Conservation (phyloP, 225 moss, liverwort and hornwort species). For the Marchantia paleacea region DNA sequence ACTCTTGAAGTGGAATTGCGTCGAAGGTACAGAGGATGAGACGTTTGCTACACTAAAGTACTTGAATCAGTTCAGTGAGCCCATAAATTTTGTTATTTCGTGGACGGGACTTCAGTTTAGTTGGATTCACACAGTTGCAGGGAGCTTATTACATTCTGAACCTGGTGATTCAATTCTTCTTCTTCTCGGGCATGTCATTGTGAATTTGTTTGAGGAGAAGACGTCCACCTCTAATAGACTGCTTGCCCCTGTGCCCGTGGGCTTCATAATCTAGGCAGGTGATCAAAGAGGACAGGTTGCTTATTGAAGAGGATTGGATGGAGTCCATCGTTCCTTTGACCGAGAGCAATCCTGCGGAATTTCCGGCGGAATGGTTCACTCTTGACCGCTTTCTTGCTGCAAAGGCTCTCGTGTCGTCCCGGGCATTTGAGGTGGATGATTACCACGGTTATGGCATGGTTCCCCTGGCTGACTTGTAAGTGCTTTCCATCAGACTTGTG, state of each 20-base stretch:
- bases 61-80: not conserved
- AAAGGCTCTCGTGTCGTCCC: slow-evolving; percentile 67
- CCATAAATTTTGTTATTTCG: not conserved
- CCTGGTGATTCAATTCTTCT: not conserved
- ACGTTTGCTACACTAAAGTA: no score
- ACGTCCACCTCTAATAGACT: slow-evolving; percentile 7
- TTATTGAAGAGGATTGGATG: slow-evolving; percentile 78
- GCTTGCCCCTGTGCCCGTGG: slow-evolving; percentile 19
- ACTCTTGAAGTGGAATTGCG: not conserved
- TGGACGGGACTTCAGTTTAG: not conserved
- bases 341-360: slow-evolving; percentile 48
- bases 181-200: not conserved
- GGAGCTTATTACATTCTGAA: not conserved
- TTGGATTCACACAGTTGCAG: not conserved
- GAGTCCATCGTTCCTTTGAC: slow-evolving; percentile 59
- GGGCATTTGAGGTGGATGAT: slow-evolving; percentile 84
- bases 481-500: slow-evolving; percentile 6
- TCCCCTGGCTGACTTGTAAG: slow-evolving; percentile 91
- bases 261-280: slow-evolving; percentile 55
- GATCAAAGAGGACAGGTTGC: slow-evolving; percentile 64
- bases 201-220: not conserved
- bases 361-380: slow-evolving; percentile 69
- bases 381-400: slow-evolving; percentile 65
- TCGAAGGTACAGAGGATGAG: not conserved
- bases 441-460: slow-evolving; percentile 84